Conservation (phyloP, 768 basidiomycete genomes). For the Boletus insuetus region DNA sequence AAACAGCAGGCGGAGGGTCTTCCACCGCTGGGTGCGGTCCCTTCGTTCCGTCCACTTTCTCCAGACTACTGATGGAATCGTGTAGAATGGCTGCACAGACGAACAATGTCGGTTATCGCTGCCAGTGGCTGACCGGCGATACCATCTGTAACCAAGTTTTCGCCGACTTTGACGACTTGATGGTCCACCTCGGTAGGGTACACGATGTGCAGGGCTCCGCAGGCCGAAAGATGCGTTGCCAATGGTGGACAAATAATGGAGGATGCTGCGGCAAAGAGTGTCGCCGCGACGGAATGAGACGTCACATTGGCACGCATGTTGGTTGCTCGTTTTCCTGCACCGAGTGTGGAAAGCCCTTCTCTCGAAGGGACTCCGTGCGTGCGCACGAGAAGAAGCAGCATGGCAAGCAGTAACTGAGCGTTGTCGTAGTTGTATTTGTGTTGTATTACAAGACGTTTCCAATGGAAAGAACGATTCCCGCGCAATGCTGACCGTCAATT, state of each 20-base stretch:
- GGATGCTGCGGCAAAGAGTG: background rate
- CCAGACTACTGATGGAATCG: background rate
- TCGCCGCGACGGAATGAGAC: background rate
- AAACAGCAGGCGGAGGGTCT: background rate
- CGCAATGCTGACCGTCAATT: too few relatives aligned
- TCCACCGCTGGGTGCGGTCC: background rate
- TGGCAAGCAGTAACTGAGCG: background rate
- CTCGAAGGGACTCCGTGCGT: slow-evolving; percentile 1
- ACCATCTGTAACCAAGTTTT: background rate
- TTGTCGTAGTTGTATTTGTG: too few relatives aligned
- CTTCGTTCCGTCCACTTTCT: background rate
- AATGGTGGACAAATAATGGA: background rate
- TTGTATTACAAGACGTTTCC: too few relatives aligned
- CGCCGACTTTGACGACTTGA: background rate
- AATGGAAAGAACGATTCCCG: too few relatives aligned
- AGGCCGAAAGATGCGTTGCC: background rate
- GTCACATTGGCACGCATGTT: slow-evolving; percentile 9
- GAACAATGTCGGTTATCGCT: background rate
- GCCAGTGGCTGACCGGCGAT: slow-evolving; percentile 1
- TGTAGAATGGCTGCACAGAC: background rate
- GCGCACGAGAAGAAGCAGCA: slow-evolving; percentile 2
- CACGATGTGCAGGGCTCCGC: slow-evolving; percentile 10
- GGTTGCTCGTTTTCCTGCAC: background rate
- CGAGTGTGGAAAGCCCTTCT: background rate
- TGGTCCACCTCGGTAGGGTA: background rate